Percentiles rank a stretch among this genome's conserved stretches.
Evolutionary conservation across 768 basidiomycete species (phyloP).

Genomic region (Amanita rimosa): DNA sequence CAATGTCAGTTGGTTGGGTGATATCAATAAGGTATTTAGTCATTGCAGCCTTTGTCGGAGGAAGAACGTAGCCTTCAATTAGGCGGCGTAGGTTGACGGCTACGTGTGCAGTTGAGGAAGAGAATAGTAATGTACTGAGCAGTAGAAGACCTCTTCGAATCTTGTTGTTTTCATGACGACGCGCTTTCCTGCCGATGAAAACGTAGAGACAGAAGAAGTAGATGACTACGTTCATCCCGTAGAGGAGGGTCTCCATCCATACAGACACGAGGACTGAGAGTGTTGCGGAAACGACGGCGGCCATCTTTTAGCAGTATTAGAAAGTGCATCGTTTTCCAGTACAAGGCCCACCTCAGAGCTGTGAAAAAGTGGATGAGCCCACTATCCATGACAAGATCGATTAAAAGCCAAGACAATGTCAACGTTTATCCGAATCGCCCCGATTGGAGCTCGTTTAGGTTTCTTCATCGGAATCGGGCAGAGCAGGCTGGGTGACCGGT

Average conservation of each 20-base stretch:
- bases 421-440: no score
- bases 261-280: constrained; percentile 8
- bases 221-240: constrained; percentile 7
- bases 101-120: constrained; percentile 22
- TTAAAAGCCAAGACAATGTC: no score
- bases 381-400: no score
- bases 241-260: constrained; percentile 13
- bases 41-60: constrained; percentile 16
- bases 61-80: constrained; percentile 21
- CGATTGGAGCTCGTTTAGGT: no score
- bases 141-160: constrained; percentile 1
- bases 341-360: no score
- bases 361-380: no score
- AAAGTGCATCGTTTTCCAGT: no score
- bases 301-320: neutral
- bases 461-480: no score
- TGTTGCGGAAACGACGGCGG: neutral
- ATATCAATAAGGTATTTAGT: constrained; percentile 22
- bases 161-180: neutral
- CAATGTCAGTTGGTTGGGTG: constrained; percentile 22
- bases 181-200: neutral
- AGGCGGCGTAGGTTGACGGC: constrained; percentile 23
- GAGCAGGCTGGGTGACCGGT: no score
- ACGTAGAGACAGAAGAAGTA: constrained; percentile 2
- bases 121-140: constrained; percentile 1